Evolutionary conservation across 2,329 filamentous ascomycete genomes (phyloP).

Genomic region (Aotearoamyces nothofagi): DNA sequence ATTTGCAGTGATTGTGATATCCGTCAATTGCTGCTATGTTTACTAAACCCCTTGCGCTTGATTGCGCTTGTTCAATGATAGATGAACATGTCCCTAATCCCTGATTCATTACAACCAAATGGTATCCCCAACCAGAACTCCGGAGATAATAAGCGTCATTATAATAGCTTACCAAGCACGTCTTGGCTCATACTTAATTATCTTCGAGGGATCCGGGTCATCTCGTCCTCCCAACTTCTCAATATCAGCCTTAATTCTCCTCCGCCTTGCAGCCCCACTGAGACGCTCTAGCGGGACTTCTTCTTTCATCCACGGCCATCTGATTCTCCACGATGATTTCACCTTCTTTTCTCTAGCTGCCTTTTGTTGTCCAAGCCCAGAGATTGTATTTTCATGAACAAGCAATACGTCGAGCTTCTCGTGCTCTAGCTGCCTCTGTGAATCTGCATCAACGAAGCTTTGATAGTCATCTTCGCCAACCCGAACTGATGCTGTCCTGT

Average conservation of each 20-base stretch:
- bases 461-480: conserved; percentile 4
- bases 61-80: no score
- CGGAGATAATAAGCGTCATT: no score
- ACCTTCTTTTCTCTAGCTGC: background rate
- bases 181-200: no score
- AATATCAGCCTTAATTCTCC: conserved; percentile 43
- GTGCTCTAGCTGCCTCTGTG: background rate
- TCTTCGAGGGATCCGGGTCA: no score
- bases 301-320: background rate
- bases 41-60: no score
- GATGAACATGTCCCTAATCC: no score
- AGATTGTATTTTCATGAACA: background rate
- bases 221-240: conserved; percentile 25
- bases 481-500: conserved; percentile 10
- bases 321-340: background rate
- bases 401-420: background rate
- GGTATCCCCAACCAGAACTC: no score
- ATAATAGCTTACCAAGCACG: background rate
- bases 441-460: no score
- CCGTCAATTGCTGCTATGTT: no score
- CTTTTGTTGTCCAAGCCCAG: background rate
- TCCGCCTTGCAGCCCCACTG: conserved; percentile 35
- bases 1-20: no score
- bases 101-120: no score
- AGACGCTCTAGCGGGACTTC: conserved; percentile 11